Percentiles rank a stretch among this genome's conserved stretches.
Evolutionary conservation across 2,329 filamentous ascomycete species (phyloP).

Genomic region (Arthrobotrys sinensis): DNA sequence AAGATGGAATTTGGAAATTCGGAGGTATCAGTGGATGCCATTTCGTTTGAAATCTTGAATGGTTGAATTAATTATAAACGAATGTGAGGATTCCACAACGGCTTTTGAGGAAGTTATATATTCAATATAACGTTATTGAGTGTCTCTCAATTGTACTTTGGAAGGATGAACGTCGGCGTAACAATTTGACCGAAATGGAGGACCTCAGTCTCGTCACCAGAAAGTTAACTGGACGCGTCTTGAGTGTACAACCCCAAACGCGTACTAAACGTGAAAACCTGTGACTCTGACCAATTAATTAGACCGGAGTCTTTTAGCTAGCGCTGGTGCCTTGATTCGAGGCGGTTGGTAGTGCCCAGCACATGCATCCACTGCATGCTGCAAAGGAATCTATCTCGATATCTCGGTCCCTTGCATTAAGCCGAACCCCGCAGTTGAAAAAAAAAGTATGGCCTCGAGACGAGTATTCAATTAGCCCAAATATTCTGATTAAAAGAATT

Average conservation of each 20-base stretch:
- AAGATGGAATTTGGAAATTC: constrained; percentile 35
- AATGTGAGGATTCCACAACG: too few species aligned
- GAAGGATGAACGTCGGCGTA: constrained; percentile 1
- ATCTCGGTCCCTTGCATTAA: not conserved
- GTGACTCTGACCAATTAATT: not conserved
- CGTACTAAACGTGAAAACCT: constrained; percentile 2
- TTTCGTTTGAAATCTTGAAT: not conserved
- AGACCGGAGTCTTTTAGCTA: not conserved
- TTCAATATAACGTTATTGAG: too few species aligned
- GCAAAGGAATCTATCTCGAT: not conserved
- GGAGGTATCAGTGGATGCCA: constrained; percentile 1
- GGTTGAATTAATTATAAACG: too few species aligned
- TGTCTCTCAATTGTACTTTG: too few species aligned
- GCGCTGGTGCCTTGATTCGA: not conserved
- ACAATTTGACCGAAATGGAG: constrained; percentile 10
- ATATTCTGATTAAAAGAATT: too few species aligned
- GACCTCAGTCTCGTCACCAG: too few species aligned
- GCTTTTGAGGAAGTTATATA: too few species aligned
- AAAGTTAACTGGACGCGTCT: not conserved
- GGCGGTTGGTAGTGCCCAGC: too few species aligned
- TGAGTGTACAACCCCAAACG: not conserved
- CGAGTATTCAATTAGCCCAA: too few species aligned
- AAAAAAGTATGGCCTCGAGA: too few species aligned
- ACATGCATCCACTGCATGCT: too few species aligned
- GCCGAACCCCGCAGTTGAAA: not conserved